Evolutionary conservation across 257 asterid genomes (phyloP).

Genomic region (Henckelia pumila): DNA sequence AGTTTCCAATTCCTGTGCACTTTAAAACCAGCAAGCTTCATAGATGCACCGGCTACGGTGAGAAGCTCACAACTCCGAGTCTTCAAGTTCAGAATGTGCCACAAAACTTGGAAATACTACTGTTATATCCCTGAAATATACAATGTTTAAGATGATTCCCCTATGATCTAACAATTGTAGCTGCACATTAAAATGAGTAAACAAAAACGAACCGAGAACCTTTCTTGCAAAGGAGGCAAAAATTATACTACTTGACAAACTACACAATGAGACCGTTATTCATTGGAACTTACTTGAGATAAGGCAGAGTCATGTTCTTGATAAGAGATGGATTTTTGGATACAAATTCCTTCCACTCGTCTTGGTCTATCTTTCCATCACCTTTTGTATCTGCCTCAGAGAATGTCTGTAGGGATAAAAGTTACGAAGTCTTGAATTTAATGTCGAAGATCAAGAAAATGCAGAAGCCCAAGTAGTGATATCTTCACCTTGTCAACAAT

Average conservation of each 20-base stretch:
- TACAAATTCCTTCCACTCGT: conserved; percentile 33
- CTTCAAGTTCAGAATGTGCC: conserved; percentile 24
- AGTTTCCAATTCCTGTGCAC: no score
- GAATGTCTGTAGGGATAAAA: conserved; percentile 23
- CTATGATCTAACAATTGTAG: not conserved
- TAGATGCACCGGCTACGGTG: no score
- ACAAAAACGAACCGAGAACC: not conserved
- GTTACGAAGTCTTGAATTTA: not conserved
- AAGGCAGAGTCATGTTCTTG: conserved; percentile 38
- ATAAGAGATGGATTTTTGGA: conserved; percentile 27
- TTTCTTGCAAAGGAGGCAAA: not conserved
- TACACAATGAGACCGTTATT: not conserved
- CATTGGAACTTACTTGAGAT: conserved; percentile 24
- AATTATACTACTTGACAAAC: not conserved
- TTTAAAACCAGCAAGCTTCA: no score
- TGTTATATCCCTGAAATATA: conserved; percentile 20
- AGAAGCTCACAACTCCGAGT: not conserved
- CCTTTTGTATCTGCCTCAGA: conserved; percentile 30
- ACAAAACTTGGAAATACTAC: conserved; percentile 29
- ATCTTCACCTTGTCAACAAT: conserved; percentile 32
- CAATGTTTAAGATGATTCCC: not conserved
- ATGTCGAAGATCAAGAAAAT: not conserved
- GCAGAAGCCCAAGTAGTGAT: not conserved
- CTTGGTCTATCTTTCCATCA: conserved; percentile 33
- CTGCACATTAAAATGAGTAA: not conserved